A percentile compares a stretch with the other conserved stretches of the same genome.
phyloP scores from a whole-genome alignment of 73 alveolate genomes.

The Symbiodinium natans region DNA sequence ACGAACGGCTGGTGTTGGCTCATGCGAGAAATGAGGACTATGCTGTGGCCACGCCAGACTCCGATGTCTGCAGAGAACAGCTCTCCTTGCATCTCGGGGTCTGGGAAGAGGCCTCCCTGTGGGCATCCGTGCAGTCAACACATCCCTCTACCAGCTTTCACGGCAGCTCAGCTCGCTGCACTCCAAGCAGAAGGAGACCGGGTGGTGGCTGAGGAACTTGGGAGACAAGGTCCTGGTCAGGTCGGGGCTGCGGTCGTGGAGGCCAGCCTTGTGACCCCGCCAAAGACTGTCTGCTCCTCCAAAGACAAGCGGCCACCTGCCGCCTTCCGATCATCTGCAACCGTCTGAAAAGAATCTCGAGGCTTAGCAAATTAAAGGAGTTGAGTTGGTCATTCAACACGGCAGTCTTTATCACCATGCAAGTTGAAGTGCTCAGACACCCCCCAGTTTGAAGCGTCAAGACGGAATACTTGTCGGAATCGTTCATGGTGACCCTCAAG shows the following conservation, averaged over 20 bases:
- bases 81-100: background rate
- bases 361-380: background rate
- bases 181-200: background rate
- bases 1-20: background rate
- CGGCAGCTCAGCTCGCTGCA: background rate
- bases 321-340: background rate
- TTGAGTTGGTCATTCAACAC: background rate
- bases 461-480: background rate
- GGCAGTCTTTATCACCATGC: background rate
- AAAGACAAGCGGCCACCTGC: background rate
- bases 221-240: background rate
- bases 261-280: background rate
- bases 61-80: background rate
- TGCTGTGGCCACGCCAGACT: constrained; percentile 1
- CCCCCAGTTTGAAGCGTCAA: background rate
- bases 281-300: constrained; percentile 26
- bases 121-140: background rate
- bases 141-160: background rate
- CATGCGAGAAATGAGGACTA: background rate
- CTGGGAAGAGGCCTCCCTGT: background rate
- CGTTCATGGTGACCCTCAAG: constrained; percentile 51
- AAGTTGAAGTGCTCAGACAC: background rate
- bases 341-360: background rate
- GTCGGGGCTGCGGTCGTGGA: background rate
- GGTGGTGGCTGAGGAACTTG: background rate